These are phyloP conservation scores for Camellia lanceoleosa DNA, from an alignment of 148 eudicot genomes.

Conservation along the genomic window DNA sequence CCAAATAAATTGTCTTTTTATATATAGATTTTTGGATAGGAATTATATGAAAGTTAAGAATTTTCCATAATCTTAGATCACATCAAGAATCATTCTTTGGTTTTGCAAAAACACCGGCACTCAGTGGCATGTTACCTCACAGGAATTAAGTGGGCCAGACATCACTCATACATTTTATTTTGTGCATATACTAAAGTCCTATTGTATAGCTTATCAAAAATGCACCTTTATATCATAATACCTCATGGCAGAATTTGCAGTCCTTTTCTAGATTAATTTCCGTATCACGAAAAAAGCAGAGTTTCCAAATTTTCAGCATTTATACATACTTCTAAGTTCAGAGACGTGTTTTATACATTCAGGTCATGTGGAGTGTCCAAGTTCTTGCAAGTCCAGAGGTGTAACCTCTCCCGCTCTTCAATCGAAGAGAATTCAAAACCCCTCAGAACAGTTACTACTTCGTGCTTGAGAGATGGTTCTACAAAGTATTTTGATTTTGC, in stretches of 20 bases:
- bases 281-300: not conserved
- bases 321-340: not conserved
- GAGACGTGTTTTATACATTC: constrained; percentile 6
- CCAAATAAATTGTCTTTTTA: not conserved
- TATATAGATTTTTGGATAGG: not conserved
- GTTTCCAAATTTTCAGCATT: not conserved
- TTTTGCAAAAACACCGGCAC: not conserved
- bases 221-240: not conserved
- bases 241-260: not conserved
- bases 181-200: no score
- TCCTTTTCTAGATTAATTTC: not conserved
- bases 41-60: not conserved
- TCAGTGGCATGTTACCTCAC: not conserved
- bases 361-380: constrained; percentile 65
- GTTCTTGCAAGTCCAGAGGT: constrained; percentile 28
- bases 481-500: constrained; percentile 79
- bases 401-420: constrained; percentile 18
- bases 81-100: not conserved
- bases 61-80: not conserved
- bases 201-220: no score
- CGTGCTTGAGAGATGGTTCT: constrained; percentile 40
- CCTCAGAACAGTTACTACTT: constrained; percentile 28
- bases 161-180: no score
- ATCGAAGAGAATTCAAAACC: constrained; percentile 28
- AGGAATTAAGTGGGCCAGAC: no score